phyloP scores from a whole-genome alignment of 75 land plant genomes.

The Selaginella moellendorffii region DNA sequence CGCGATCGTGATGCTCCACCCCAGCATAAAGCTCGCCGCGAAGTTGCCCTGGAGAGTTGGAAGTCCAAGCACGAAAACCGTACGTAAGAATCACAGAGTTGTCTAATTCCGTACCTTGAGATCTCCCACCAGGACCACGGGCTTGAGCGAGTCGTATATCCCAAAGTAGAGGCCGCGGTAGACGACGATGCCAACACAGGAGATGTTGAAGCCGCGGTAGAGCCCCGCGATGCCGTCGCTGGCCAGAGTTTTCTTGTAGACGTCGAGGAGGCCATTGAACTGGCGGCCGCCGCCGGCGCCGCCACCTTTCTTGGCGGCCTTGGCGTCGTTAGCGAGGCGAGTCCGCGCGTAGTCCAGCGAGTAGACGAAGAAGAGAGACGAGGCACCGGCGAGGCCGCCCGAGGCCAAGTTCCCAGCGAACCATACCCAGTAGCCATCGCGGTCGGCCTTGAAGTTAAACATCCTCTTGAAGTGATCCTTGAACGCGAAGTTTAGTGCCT shows the following conservation, averaged over 20 bases:
- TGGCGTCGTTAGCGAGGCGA: no score
- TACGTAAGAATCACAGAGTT: neutral
- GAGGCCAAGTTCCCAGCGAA: no score
- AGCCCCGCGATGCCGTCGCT: slow-evolving; percentile 63
- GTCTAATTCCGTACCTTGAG: slow-evolving; percentile 35
- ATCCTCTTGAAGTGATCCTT: no score
- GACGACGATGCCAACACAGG: slow-evolving; percentile 54
- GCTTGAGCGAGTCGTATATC: slow-evolving; percentile 84
- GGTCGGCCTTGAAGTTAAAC: no score
- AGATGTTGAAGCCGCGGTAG: slow-evolving; percentile 65
- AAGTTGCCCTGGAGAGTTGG: slow-evolving; percentile 45
- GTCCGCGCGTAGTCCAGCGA: no score
- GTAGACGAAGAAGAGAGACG: no score
- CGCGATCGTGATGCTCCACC: slow-evolving; percentile 58
- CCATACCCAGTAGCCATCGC: no score
- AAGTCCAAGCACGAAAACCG: neutral
- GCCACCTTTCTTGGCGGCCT: no score
- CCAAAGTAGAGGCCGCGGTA: slow-evolving; percentile 77
- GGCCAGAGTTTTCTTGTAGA: slow-evolving; percentile 53
- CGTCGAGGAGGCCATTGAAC: no score
- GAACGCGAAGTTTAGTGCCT: no score
- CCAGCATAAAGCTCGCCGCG: slow-evolving; percentile 55
- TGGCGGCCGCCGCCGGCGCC: slow-evolving; percentile 13
- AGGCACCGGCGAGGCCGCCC: no score
- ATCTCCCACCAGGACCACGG: slow-evolving; percentile 50